Evolutionary conservation across 108 stramenopile genomes (phyloP).

Genomic region (Cyclotella sp.): DNA sequence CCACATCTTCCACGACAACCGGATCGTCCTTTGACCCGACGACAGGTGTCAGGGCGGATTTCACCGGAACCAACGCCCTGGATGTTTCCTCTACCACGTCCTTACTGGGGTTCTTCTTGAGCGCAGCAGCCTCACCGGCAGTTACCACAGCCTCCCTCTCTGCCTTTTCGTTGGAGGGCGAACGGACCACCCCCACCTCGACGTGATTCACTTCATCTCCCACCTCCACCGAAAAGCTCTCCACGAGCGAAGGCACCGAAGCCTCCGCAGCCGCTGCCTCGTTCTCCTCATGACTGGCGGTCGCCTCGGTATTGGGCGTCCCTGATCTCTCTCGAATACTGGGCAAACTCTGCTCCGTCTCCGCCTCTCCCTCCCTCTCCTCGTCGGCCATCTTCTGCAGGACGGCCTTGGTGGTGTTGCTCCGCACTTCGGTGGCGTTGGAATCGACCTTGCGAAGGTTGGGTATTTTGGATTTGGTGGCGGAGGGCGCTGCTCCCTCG

Average conservation of each 20-base stretch:
- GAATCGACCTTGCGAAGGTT: conserved; percentile 30
- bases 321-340: conserved; percentile 19
- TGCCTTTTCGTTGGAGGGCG: not conserved
- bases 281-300: not conserved
- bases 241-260: not conserved
- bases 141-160: too few species aligned
- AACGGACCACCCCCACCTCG: conserved; percentile 3
- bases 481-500: not conserved
- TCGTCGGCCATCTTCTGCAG: conserved; percentile 6
- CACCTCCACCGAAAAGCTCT: conserved; percentile 23
- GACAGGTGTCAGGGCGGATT: not conserved
- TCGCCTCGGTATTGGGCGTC: conserved; percentile 7
- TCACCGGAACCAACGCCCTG: not conserved
- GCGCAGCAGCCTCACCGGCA: not conserved
- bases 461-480: not conserved
- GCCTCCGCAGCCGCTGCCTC: not conserved
- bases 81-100: not conserved
- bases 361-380: not conserved
- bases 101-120: too few species aligned
- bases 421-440: conserved; percentile 35
- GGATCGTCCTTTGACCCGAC: not conserved
- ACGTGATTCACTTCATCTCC: conserved; percentile 29
- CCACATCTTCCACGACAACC: not conserved
- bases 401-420: conserved; percentile 30
- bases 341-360: conserved; percentile 1